Conservation (phyloP, 768 basidiomycete genomes). For the Suillus hirtellus region DNA sequence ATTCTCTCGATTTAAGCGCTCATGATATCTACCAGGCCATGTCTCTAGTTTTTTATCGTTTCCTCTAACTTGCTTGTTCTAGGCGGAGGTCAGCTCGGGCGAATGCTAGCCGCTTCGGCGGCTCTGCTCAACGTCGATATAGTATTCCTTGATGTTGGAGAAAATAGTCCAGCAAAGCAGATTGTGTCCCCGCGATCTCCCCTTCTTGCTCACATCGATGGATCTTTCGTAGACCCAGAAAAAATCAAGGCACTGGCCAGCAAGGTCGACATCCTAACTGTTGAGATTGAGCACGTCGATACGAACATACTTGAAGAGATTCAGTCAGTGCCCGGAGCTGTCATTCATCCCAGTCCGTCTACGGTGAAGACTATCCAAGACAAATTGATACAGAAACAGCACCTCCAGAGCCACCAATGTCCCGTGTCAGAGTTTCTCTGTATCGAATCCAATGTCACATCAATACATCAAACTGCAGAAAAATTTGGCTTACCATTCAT, state of each 20-base stretch:
- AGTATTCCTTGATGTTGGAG: constrained; percentile 81
- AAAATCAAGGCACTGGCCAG: constrained; percentile 79
- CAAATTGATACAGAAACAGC: constrained; percentile 64
- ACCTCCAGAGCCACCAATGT: constrained; percentile 50
- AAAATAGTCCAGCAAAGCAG: constrained; percentile 88
- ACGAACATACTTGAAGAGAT: constrained; percentile 62
- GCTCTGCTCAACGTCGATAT: constrained; percentile 83
- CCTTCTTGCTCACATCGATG: constrained; percentile 70
- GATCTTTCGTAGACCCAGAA: constrained; percentile 78
- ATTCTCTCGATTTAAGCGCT: constrained; percentile 7
- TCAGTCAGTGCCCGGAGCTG: constrained; percentile 31
- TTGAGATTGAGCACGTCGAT: constrained; percentile 97
- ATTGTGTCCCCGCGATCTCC: constrained; percentile 58
- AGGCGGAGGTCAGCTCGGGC: constrained; percentile 97
- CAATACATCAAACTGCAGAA: constrained; percentile 52
- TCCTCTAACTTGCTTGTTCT: constrained; percentile 10
- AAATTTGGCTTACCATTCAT: constrained; percentile 84
- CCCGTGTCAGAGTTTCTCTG: constrained; percentile 60
- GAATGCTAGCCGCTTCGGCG: constrained; percentile 92
- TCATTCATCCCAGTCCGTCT: constrained; percentile 73
- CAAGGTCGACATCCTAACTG: constrained; percentile 85
- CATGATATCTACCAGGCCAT: constrained; percentile 17
- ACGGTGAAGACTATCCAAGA: constrained; percentile 87
- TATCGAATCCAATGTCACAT: constrained; percentile 55
- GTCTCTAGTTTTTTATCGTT: constrained; percentile 1